A percentile compares a stretch with the other conserved stretches of the same genome.
Conservation (phyloP, 2,329 filamentous ascomycete genomes). For the Aquanectria penicillioides region DNA sequence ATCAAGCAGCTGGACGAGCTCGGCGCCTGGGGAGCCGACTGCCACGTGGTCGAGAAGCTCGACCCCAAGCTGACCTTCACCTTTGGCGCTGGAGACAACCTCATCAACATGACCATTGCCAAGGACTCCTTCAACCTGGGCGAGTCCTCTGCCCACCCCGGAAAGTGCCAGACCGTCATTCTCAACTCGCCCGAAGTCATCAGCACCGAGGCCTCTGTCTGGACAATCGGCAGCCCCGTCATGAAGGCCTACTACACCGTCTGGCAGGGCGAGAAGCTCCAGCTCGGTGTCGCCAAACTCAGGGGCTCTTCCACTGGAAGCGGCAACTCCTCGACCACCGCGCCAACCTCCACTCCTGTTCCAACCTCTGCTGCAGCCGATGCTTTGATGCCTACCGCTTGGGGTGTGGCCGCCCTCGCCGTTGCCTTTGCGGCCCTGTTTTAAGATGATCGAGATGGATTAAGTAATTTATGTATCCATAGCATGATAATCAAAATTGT, state of each 20-base stretch:
- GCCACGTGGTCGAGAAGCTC: constrained; percentile 40
- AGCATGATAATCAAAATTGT: too few species aligned
- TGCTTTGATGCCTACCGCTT: neutral
- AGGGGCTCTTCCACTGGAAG: constrained; percentile 9
- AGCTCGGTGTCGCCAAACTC: constrained; percentile 39
- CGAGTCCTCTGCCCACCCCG: constrained; percentile 35
- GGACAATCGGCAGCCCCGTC: constrained; percentile 47
- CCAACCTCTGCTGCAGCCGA: neutral
- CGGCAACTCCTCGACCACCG: neutral
- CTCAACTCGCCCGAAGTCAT: constrained; percentile 30
- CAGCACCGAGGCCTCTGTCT: constrained; percentile 33
- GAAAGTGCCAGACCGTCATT: constrained; percentile 47
- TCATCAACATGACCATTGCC: constrained; percentile 43
- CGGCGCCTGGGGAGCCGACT: constrained; percentile 48
- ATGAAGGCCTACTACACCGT: constrained; percentile 50
- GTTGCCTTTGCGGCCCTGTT: neutral
- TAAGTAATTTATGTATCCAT: neutral
- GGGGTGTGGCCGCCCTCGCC: neutral
- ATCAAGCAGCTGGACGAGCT: constrained; percentile 44
- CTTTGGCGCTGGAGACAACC: constrained; percentile 34
- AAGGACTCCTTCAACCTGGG: constrained; percentile 46
- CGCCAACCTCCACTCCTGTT: neutral
- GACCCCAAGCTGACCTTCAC: constrained; percentile 44
- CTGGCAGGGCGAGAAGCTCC: constrained; percentile 44
- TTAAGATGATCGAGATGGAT: neutral